Base-by-base conservation (phyloP, 768 basidiomycete genomes). In the Tephrocybe sp. region DNA sequence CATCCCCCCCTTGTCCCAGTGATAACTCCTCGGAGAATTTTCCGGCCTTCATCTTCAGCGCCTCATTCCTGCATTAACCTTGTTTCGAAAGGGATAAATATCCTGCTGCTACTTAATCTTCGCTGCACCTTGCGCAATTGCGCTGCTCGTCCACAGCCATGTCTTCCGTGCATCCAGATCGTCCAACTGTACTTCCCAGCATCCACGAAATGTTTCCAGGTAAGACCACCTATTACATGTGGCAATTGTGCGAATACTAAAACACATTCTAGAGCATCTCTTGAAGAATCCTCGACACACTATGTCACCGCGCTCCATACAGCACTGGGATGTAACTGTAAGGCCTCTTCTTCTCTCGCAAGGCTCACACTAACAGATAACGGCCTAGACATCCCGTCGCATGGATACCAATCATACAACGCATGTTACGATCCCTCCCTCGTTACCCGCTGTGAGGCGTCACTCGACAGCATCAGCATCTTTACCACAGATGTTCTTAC, bases 121-220 rank as follows among this genome's bases (percentile, higher is more conserved):
- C 22, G 30, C 13, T 45, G 16, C 14, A 8, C 17, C 42, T 14
- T 39, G 1, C 30, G 1, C 13, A 5, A 20, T 14, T 19, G n/a
- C n/a, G n/a, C n/a, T 31, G 10, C n/a, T 31, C 11, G 3, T 39
- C 26, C 20, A 31, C 26, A 8, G 17, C 7, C n/a, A 19, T 54
- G 49, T 45, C 48, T 6, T 16, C 51, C 13, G 38, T 53, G 31
- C 51, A 53, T 0, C 42, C 39, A 17, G 49, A 51, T 20, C 23
- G 46, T 20, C 52, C 26, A 30, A 57, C 67, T 34, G 67, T 72
- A 1, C 65, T 82, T 22, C 80, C 79, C 20, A 76, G 76, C 57
- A 79, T 80, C 31, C 70, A 74, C 17, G 77, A 80, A 53, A 77
- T 81, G 71, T 82, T 81, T 53, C 80, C 80, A 40, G 78, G 80